Percentiles rank a stretch among this genome's conserved stretches.
These are phyloP conservation scores for Sclerotinia spermophila DNA, from an alignment of 2,329 filamentous ascomycete genomes.

Conservation along the genomic window DNA sequence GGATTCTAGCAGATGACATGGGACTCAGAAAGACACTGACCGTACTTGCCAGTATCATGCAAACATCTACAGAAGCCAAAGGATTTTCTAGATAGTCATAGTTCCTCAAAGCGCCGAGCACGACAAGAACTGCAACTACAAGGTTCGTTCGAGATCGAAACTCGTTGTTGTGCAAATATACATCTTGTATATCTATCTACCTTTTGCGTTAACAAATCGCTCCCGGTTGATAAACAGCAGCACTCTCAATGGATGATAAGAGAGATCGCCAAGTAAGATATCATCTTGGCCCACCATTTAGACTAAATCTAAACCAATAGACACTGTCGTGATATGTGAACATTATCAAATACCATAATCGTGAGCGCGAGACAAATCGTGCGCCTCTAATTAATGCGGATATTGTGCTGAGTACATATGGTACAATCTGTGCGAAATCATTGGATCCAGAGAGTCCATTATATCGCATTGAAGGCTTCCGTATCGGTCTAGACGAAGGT, in stretches of 20 bases:
- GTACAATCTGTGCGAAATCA: conserved; percentile 42
- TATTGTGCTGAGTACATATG: conserved; percentile 47
- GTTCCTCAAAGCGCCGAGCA: not conserved
- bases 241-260: conserved; percentile 42
- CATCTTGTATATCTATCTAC: conserved; percentile 40
- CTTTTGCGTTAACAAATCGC: not conserved
- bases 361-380: conserved; percentile 26
- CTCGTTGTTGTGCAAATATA: conserved; percentile 45
- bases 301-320: conserved; percentile 26
- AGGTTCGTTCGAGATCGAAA: conserved; percentile 38
- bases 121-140: not conserved
- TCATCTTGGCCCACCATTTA: not conserved
- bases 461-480: conserved; percentile 42
- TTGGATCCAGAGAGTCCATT: conserved; percentile 31
- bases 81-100: not conserved
- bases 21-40: conserved; percentile 52
- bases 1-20: conserved; percentile 55
- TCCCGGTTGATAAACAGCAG: conserved; percentile 28
- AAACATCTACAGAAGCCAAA: conserved; percentile 40
- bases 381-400: conserved; percentile 37
- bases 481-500: conserved; percentile 47
- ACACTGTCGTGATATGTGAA: conserved; percentile 36
- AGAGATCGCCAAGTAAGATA: conserved; percentile 39
- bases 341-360: conserved; percentile 41
- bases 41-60: conserved; percentile 44